Percentiles rank a stretch among this genome's conserved stretches.
phyloP scores from a whole-genome alignment of 345 rosid genomes.

The Linum trigynum region DNA sequence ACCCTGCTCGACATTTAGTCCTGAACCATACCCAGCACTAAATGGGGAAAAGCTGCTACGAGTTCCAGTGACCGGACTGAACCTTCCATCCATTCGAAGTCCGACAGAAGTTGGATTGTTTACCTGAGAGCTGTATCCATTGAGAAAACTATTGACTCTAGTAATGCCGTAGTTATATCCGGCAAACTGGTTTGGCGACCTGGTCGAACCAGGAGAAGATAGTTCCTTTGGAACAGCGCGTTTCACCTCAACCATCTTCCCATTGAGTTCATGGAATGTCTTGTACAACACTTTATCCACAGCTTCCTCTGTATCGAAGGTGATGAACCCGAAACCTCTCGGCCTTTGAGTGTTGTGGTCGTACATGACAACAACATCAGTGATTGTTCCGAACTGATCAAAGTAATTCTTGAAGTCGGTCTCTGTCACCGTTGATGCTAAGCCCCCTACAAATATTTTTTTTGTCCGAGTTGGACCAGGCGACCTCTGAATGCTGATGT shows the following conservation, averaged over 20 bases:
- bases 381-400: constrained; percentile 69
- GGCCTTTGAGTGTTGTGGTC: constrained; percentile 37
- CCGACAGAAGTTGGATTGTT: constrained; percentile 41
- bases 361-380: constrained; percentile 36
- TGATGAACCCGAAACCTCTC: constrained; percentile 39
- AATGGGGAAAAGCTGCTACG: constrained; percentile 53
- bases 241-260: constrained; percentile 37
- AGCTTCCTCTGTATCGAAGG: constrained; percentile 36
- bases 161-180: constrained; percentile 45
- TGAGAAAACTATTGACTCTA: constrained; percentile 55
- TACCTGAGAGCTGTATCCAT: constrained; percentile 52
- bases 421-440: constrained; percentile 75
- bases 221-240: constrained; percentile 35
- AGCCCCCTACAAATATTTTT: constrained; percentile 94
- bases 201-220: constrained; percentile 48
- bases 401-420: constrained; percentile 72
- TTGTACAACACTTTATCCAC: constrained; percentile 31
- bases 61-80: constrained; percentile 55
- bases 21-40: constrained; percentile 49
- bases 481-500: constrained; percentile 45
- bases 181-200: constrained; percentile 38
- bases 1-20: constrained; percentile 52
- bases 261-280: constrained; percentile 27
- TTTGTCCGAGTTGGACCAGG: constrained; percentile 56
- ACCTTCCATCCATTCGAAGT: constrained; percentile 70